Conservation (phyloP, 140 eudicot species). For the Cichorium intybus region DNA sequence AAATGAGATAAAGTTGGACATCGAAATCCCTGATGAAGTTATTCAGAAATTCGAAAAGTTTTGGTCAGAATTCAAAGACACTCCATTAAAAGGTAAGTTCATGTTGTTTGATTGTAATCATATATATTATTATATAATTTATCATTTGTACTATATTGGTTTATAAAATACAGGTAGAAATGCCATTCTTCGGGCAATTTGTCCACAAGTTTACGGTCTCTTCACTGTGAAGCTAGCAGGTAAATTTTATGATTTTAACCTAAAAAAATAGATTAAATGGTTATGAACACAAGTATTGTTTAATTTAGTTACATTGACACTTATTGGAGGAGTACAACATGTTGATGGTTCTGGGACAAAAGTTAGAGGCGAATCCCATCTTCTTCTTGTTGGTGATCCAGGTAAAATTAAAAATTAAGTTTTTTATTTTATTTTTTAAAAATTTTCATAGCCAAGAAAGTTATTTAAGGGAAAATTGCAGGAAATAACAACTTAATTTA, state of each 20-base stretch:
- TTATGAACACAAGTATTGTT: slow-evolving; percentile 12
- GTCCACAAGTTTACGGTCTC: slow-evolving; percentile 95
- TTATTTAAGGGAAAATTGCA: too few species aligned
- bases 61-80: slow-evolving; percentile 72
- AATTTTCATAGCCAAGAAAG: neutral
- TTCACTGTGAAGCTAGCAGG: slow-evolving; percentile 98
- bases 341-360: slow-evolving; percentile 98
- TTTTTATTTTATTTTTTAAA: neutral
- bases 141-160: neutral
- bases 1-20: slow-evolving; percentile 74
- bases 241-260: slow-evolving; percentile 18
- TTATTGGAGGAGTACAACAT: slow-evolving; percentile 98
- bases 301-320: slow-evolving; percentile 77
- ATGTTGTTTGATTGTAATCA: slow-evolving; percentile 2
- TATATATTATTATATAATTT: neutral
- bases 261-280: neutral
- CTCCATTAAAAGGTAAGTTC: slow-evolving; percentile 75
- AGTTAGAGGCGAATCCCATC: slow-evolving; percentile 96
- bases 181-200: slow-evolving; percentile 86
- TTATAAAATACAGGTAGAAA: slow-evolving; percentile 56
- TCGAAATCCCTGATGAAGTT: slow-evolving; percentile 73
- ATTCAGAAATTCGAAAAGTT: slow-evolving; percentile 54
- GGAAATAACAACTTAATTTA: too few species aligned
- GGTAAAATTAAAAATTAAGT: too few species aligned
- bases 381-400: slow-evolving; percentile 71